Base-by-base conservation (phyloP, 2,329 filamentous ascomycete genomes). In the Lithohypha guttulata region DNA sequence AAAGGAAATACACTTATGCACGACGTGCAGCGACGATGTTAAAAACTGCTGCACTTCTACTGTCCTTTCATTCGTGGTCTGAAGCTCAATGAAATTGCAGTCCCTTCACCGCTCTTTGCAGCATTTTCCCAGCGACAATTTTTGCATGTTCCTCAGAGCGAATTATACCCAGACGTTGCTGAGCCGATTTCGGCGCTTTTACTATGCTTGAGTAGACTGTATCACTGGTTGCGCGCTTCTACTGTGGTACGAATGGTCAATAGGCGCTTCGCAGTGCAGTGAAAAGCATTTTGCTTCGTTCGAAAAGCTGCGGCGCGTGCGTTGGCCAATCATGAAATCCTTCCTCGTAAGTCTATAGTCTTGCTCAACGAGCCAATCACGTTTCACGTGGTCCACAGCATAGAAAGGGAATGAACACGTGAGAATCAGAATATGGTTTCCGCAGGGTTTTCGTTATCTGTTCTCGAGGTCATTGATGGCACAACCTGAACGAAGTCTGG, bases 201-300 rank as follows among this genome's bases (percentile, higher is more conserved):
- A 15, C 15, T 7, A 30, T 11, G 18, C 18, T 39, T 20, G 35
- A 39, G 35, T 39, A 39, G 35, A 30, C 35, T 39, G 35, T 39
- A 23, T 39, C 35, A 39, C 35, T 21, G 35, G 11, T 21, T 19
- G 35, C 35, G 35, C 35, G 35, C 20, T 30, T 39, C 30, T n/a
- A n/a, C n/a, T n/a, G n/a, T n/a, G n/a, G n/a, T n/a, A n/a, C n/a
- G n/a, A n/a, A n/a, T n/a, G n/a, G n/a, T n/a, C n/a, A n/a, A n/a
- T n/a, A n/a, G n/a, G n/a, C n/a, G n/a, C n/a, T n/a, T n/a, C n/a
- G n/a, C n/a, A n/a, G n/a, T n/a, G n/a, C n/a, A n/a, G n/a, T n/a
- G n/a, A n/a, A n/a, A n/a, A n/a, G n/a, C n/a, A n/a, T n/a, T n/a
- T n/a, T n/a, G n/a, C n/a, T n/a, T n/a, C n/a, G n/a, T n/a, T n/a